A percentile compares a stretch with the other conserved stretches of the same genome.
Evolutionary conservation across 305 asterid species (phyloP).

Genomic region (Fraxinus dipetala): DNA sequence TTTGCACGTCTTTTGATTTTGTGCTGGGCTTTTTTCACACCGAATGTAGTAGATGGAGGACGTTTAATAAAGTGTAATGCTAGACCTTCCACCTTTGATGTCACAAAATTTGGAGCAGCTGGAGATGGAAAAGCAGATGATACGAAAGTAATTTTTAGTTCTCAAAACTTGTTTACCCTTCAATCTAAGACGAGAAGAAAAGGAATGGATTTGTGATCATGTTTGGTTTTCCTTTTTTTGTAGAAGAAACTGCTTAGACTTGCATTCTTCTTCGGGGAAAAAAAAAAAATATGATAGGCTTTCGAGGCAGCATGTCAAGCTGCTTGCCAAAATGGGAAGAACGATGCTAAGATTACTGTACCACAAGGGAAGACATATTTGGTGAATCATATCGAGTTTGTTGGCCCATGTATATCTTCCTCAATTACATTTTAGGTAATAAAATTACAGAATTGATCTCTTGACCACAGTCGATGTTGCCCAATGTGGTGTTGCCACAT

Average conservation of each 20-base stretch:
- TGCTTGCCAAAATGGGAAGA: conserved; percentile 27
- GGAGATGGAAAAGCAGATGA: conserved; percentile 40
- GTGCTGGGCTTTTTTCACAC: conserved; percentile 3
- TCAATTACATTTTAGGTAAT: conserved; percentile 36
- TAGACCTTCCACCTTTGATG: conserved; percentile 7
- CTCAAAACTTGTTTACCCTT: neutral
- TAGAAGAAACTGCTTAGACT: too few relatives aligned
- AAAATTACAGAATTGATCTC: neutral
- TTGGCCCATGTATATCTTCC: conserved; percentile 42
- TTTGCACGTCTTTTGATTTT: conserved; percentile 12
- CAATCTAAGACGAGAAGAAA: too few relatives aligned
- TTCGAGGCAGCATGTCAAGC: conserved; percentile 44
- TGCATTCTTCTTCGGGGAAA: too few relatives aligned
- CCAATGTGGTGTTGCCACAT: too few relatives aligned
- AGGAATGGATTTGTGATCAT: too few relatives aligned
- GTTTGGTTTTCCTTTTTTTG: too few relatives aligned
- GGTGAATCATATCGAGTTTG: conserved; percentile 29
- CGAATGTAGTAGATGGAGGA: conserved; percentile 18
- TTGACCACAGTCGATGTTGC: too few relatives aligned
- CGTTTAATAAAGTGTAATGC: neutral
- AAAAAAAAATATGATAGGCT: conserved; percentile 26
- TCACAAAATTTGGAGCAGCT: conserved; percentile 33
- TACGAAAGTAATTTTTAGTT: conserved; percentile 22
- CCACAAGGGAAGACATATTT: conserved; percentile 32
- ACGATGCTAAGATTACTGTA: conserved; percentile 19